A percentile compares a stretch with the other conserved stretches of the same genome.
Conservation (phyloP, 2,329 filamentous ascomycete genomes). For the Penicillium crustosum region DNA sequence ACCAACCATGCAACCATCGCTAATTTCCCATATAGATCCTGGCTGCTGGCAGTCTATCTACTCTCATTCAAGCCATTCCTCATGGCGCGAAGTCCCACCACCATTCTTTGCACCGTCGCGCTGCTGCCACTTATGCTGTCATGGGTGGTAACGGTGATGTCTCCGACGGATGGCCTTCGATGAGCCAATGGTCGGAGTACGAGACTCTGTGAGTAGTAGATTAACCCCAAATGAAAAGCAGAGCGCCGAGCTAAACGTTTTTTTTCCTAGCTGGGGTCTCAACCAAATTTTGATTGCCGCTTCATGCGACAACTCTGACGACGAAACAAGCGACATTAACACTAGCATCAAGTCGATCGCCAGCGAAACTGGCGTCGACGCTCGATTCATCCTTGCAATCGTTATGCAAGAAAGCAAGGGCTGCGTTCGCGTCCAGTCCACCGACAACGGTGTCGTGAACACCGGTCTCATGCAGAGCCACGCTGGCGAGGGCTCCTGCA, state of each 20-base stretch:
- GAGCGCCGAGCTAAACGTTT: constrained; percentile 15
- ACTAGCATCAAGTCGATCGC: constrained; percentile 37
- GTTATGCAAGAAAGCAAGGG: constrained; percentile 49
- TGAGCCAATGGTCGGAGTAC: constrained; percentile 24
- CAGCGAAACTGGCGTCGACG: constrained; percentile 33
- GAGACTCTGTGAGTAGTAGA: constrained; percentile 23
- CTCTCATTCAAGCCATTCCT: constrained; percentile 22
- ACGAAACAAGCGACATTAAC: constrained; percentile 33
- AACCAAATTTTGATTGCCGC: constrained; percentile 12
- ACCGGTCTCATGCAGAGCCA: constrained; percentile 42
- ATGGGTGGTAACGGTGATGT: constrained; percentile 23
- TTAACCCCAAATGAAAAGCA: constrained; percentile 18
- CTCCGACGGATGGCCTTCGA: constrained; percentile 29
- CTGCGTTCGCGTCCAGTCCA: constrained; percentile 46
- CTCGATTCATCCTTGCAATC: constrained; percentile 47
- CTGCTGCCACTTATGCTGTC: constrained; percentile 16
- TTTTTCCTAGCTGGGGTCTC: constrained; percentile 17
- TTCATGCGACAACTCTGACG: constrained; percentile 27
- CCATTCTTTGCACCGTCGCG: constrained; percentile 19
- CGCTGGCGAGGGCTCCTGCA: constrained; percentile 37
- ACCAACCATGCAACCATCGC: background rate
- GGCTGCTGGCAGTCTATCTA: constrained; percentile 35
- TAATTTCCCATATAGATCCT: constrained; percentile 18
- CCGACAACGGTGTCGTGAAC: constrained; percentile 44
- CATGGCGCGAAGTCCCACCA: constrained; percentile 14